Evolutionary conservation across 495 filamentous ascomycete species (phyloP).

Genomic region (Viridothelium virens): DNA sequence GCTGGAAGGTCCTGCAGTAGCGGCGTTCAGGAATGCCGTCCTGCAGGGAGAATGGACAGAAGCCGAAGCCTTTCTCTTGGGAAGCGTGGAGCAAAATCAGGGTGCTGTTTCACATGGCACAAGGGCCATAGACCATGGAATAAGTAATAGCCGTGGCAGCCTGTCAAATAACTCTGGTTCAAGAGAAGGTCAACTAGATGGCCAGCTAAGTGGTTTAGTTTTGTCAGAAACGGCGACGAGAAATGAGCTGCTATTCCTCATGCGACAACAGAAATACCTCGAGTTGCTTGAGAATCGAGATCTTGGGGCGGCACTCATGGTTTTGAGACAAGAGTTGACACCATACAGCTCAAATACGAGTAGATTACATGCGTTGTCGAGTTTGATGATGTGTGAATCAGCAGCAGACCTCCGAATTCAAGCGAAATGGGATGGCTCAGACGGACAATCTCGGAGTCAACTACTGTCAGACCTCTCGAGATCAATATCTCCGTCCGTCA

Average conservation of each 20-base stretch:
- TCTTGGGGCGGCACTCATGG: constrained; percentile 62
- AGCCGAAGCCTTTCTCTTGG: constrained; percentile 74
- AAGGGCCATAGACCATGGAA: background rate
- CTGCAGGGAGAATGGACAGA: constrained; percentile 73
- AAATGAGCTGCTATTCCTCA: constrained; percentile 63
- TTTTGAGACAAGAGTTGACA: constrained; percentile 80
- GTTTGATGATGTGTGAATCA: constrained; percentile 80
- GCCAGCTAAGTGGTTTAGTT: constrained; percentile 33
- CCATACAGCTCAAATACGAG: constrained; percentile 73
- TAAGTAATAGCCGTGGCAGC: constrained; percentile 24
- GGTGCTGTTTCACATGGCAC: constrained; percentile 32
- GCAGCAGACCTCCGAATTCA: constrained; percentile 71
- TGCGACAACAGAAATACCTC: constrained; percentile 91
- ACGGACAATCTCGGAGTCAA: constrained; percentile 62
- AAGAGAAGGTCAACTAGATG: constrained; percentile 14
- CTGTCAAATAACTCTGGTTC: constrained; percentile 7
- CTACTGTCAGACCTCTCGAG: constrained; percentile 78
- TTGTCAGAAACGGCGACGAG: constrained; percentile 51
- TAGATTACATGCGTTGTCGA: constrained; percentile 74
- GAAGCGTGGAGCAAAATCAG: constrained; percentile 30
- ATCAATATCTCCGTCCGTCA: constrained; percentile 92
- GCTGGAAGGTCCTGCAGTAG: constrained; percentile 77
- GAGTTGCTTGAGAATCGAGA: constrained; percentile 77
- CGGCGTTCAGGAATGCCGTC: constrained; percentile 74
- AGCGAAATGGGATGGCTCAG: constrained; percentile 83